These are phyloP conservation scores for Cladosporium sp. DNA, from an alignment of 2,329 filamentous ascomycete species.

Conservation along the genomic window DNA sequence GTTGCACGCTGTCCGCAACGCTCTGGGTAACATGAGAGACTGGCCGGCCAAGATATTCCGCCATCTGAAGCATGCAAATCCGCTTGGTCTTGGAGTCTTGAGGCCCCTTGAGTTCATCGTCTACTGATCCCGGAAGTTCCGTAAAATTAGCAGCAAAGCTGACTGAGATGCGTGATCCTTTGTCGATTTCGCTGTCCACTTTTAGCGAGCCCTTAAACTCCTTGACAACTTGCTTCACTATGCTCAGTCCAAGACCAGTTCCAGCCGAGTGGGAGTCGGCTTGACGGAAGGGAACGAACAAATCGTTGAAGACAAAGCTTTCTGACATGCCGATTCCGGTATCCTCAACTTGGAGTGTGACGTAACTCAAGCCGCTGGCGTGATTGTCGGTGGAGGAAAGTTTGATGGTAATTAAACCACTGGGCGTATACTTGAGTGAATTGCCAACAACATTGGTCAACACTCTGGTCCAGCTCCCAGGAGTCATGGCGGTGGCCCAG, in stretches of 20 bases:
- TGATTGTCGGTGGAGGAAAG: neutral
- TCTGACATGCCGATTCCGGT: slow-evolving; percentile 39
- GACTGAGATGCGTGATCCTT: slow-evolving; percentile 27
- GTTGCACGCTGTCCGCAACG: neutral
- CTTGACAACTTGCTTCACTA: slow-evolving; percentile 36
- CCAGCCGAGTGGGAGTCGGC: slow-evolving; percentile 36
- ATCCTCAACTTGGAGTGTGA: slow-evolving; percentile 28
- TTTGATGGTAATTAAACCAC: slow-evolving; percentile 40
- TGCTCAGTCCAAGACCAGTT: slow-evolving; percentile 39
- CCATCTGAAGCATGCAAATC: slow-evolving; percentile 1
- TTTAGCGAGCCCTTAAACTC: slow-evolving; percentile 31
- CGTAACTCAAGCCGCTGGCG: slow-evolving; percentile 26
- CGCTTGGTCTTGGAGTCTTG: neutral
- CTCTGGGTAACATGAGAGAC: neutral
- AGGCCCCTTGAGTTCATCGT: neutral
- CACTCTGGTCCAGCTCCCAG: slow-evolving; percentile 40
- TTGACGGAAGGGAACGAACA: slow-evolving; percentile 39
- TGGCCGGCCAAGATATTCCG: neutral
- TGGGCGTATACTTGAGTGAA: slow-evolving; percentile 48
- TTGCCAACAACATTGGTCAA: slow-evolving; percentile 53
- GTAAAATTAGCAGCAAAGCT: slow-evolving; percentile 1
- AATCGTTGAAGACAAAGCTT: slow-evolving; percentile 32
- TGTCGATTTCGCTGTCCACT: slow-evolving; percentile 30
- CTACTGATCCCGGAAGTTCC: neutral
- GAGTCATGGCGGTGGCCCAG: neutral